phyloP scores from a whole-genome alignment of 768 basidiomycete species.

The Pisolithus orientalis region DNA sequence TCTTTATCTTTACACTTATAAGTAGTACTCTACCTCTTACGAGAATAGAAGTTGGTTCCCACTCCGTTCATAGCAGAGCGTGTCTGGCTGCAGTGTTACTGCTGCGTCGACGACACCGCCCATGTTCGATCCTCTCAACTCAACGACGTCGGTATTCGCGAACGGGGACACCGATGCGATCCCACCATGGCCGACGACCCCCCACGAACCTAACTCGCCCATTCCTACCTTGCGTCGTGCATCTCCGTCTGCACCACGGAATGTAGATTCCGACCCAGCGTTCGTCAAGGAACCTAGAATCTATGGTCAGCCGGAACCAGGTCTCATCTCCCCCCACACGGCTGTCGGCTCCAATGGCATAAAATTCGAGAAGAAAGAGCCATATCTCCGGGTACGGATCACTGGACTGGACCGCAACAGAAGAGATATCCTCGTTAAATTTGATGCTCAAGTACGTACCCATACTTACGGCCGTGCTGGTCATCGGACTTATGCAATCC shows the following conservation, averaged over 20 bases:
- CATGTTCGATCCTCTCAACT: constrained; percentile 73
- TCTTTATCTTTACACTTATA: neutral
- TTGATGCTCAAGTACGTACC: constrained; percentile 81
- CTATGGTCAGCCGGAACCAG: constrained; percentile 80
- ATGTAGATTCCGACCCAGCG: constrained; percentile 47
- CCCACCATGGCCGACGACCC: constrained; percentile 79
- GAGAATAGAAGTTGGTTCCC: constrained; percentile 1
- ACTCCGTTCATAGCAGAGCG: neutral
- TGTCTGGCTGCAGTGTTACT: no score
- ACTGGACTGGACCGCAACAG: constrained; percentile 91
- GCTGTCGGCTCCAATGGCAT: constrained; percentile 61
- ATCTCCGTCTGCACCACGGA: constrained; percentile 41
- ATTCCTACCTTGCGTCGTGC: constrained; percentile 68
- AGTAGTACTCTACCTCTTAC: neutral
- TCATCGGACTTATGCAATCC: neutral
- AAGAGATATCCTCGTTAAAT: constrained; percentile 86
- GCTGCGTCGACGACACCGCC: neutral
- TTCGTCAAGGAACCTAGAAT: constrained; percentile 82
- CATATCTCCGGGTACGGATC: constrained; percentile 85
- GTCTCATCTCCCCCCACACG: constrained; percentile 71
- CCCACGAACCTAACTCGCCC: constrained; percentile 63
- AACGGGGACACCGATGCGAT: constrained; percentile 38
- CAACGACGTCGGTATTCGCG: constrained; percentile 48
- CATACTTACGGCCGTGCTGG: neutral
- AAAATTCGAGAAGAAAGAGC: constrained; percentile 69